A percentile compares a stretch with the other conserved stretches of the same genome.
Evolutionary conservation across 2,329 filamentous ascomycete species (phyloP).

Genomic region (Acephala macrosclerotiorum): DNA sequence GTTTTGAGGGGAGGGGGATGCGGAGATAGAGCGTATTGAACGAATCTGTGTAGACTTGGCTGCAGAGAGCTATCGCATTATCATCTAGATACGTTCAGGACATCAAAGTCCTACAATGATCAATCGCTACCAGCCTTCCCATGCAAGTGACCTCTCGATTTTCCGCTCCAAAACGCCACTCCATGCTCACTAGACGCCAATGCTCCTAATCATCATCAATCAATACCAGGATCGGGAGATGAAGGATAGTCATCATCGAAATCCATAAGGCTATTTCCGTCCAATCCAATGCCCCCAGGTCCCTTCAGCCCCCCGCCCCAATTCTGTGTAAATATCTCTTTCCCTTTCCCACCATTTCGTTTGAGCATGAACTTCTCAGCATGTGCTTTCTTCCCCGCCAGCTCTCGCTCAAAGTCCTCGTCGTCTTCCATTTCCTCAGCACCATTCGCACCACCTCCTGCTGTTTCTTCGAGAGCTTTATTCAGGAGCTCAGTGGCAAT

Average conservation of each 20-base stretch:
- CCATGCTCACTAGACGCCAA: conserved; percentile 16
- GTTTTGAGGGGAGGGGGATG: no score
- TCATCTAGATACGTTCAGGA: conserved; percentile 3
- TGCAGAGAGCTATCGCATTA: conserved; percentile 10
- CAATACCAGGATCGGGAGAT: conserved; percentile 8
- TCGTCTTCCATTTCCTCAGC: conserved; percentile 52
- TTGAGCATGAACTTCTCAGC: conserved; percentile 46
- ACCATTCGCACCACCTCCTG: conserved; percentile 44
- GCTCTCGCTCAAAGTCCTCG: conserved; percentile 61
- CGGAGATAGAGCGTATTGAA: no score
- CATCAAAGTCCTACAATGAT: background rate
- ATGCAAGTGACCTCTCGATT: background rate
- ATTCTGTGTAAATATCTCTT: conserved; percentile 43
- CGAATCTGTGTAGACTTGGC: background rate
- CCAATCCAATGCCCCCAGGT: conserved; percentile 43
- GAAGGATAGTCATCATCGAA: conserved; percentile 60
- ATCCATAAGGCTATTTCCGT: conserved; percentile 60
- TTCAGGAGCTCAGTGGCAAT: conserved; percentile 81
- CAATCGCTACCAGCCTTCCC: background rate
- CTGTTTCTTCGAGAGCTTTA: conserved; percentile 72
- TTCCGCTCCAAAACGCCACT: conserved; percentile 21
- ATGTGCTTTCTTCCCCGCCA: conserved; percentile 55
- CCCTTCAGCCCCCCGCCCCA: conserved; percentile 43
- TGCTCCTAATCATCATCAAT: conserved; percentile 4
- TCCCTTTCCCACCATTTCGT: conserved; percentile 49